Base-by-base conservation (phyloP, 2,329 filamentous ascomycete genomes). In the Aaosphaeria arxii region DNA sequence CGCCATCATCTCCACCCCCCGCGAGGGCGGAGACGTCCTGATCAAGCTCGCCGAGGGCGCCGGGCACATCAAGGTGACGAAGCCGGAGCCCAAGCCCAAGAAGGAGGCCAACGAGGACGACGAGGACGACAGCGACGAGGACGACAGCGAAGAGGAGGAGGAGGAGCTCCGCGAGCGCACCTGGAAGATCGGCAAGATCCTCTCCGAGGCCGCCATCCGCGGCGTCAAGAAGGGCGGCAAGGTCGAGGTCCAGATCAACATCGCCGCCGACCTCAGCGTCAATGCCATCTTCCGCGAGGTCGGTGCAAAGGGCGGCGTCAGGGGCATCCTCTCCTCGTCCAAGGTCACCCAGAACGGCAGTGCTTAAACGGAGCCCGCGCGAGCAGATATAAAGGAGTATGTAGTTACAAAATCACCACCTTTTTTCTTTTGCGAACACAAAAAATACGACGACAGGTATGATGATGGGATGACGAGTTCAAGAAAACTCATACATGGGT, bases 211-310 rank as follows among this genome's bases (percentile, higher is more conserved):
- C 7, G 88, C 87, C 31, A 75, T 99, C 69, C 87, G 83, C 71
- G 89, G 80, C 50, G 83, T 95, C 59, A 92, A 92, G 84, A 91
- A 92, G 76, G 87, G 84, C 50, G 83, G 83, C 63, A 96, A 96
- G 79, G 84, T 99, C 57, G 94, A 99, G 79, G 85, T 97, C 46
- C 95, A 90, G 69, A 83, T 97, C 64, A 95, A 92, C 71, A 87
- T 97, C 56, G 82, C 81, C 47, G 86, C 83, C 29, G 91, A 97
- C 68, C 77, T 96, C 48, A 79, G 79, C 56, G 81, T 96, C 53
- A 89, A 87, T 43, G 80, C 96, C 57, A 88, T 91, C 39, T 85
- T 87, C 48, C 81, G 92, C 55, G 91, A 95, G 71, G 86, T 96
- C 43, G 91, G 92, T 55, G 88, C 84, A 51, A 92, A 95, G 78